A percentile compares a stretch with the other conserved stretches of the same genome.
Evolutionary conservation across 176 grass and related monocot genomes (phyloP).

Genomic region (Dactylis glomerata): DNA sequence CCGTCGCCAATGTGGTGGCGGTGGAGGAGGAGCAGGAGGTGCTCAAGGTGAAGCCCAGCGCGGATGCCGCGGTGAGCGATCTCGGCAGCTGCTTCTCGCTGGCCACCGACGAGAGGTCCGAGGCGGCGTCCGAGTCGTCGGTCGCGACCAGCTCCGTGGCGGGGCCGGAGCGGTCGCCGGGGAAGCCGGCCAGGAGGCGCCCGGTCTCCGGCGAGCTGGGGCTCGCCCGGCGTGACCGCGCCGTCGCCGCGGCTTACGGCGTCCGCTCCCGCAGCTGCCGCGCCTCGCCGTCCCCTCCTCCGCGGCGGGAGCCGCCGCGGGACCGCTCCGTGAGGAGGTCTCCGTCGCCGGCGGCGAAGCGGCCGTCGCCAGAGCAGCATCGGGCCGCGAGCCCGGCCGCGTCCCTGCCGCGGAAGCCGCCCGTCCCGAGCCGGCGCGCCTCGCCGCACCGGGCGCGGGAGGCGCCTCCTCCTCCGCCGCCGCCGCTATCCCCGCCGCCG

Average conservation of each 20-base stretch:
- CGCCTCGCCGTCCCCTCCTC: constrained; percentile 45
- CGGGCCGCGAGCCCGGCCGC: constrained; percentile 20
- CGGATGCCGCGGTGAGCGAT: constrained; percentile 38
- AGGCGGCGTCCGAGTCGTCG: constrained; percentile 43
- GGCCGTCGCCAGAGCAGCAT: constrained; percentile 19
- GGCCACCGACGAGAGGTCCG: constrained; percentile 40
- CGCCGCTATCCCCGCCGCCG: not conserved
- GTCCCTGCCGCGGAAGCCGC: constrained; percentile 6
- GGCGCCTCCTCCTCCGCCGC: not conserved
- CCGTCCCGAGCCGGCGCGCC: constrained; percentile 16
- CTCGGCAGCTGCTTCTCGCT: constrained; percentile 45
- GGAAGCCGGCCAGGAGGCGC: constrained; percentile 43
- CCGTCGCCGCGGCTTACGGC: constrained; percentile 19
- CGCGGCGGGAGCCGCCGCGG: constrained; percentile 34
- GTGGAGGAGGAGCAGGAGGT: constrained; percentile 31
- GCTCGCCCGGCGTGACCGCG: constrained; percentile 26
- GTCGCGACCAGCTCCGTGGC: constrained; percentile 34
- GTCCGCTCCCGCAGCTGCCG: constrained; percentile 60
- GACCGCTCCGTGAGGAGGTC: constrained; percentile 66
- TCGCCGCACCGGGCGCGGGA: constrained; percentile 32
- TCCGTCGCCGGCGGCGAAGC: constrained; percentile 61
- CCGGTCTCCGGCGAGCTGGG: constrained; percentile 64
- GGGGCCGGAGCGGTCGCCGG: constrained; percentile 39
- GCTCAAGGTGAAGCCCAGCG: constrained; percentile 12
- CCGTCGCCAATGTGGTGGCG: constrained; percentile 11